phyloP scores from a whole-genome alignment of 2,329 filamentous ascomycete species.

The Epichloe brachyelytri region DNA sequence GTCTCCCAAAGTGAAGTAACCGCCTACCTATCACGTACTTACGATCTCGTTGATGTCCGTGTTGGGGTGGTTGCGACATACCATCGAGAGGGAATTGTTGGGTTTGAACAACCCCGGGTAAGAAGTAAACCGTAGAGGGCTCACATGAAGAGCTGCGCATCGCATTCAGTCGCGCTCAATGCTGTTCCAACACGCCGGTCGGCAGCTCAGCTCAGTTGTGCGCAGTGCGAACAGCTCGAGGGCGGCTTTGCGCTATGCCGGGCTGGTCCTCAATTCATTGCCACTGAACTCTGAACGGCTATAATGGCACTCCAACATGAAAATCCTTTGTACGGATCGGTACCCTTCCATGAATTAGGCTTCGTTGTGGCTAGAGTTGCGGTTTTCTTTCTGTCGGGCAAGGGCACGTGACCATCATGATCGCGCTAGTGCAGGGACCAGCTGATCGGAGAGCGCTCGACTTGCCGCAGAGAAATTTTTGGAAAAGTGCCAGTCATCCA shows the following conservation, averaged over 20 bases:
- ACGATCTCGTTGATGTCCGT: constrained; percentile 30
- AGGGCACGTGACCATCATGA: no score
- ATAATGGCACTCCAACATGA: no score
- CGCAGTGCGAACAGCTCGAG: no score
- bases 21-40: constrained; percentile 30
- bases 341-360: not conserved
- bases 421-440: constrained; percentile 3
- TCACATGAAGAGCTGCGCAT: not conserved
- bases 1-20: constrained; percentile 35
- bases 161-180: no score
- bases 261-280: no score
- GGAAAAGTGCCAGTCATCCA: not conserved
- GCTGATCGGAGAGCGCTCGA: not conserved
- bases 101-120: not conserved
- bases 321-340: no score
- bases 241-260: no score
- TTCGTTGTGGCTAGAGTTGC: constrained; percentile 5
- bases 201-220: no score
- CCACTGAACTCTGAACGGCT: no score
- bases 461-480: constrained; percentile 7
- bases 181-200: no score
- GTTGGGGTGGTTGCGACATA: constrained; percentile 39
- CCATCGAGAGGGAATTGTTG: not conserved
- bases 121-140: not conserved
- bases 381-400: not conserved